phyloP scores from a whole-genome alignment of 192 early-diverging fungal species.

The Backusella mclennaniae region DNA sequence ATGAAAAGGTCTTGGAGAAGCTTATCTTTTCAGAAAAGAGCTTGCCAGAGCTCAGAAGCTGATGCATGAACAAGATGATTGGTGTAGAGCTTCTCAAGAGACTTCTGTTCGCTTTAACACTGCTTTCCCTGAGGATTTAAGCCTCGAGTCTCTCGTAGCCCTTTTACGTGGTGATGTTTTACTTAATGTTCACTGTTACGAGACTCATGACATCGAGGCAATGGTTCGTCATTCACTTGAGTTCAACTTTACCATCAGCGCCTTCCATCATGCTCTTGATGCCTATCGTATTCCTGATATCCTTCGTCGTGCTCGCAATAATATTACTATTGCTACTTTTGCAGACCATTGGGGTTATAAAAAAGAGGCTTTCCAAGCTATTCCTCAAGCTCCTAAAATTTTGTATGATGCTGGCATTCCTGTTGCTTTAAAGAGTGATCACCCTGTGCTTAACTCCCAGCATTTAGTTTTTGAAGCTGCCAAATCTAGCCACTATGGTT shows the following conservation, averaged over 20 bases:
- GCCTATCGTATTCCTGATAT: constrained; percentile 71
- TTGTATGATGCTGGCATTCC: constrained; percentile 66
- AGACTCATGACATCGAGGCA: constrained; percentile 70
- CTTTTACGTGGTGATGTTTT: constrained; percentile 67
- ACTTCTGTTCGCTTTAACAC: constrained; percentile 11
- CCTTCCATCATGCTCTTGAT: constrained; percentile 79
- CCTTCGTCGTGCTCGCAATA: constrained; percentile 53
- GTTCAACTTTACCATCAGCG: constrained; percentile 69
- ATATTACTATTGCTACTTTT: constrained; percentile 74
- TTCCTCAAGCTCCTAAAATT: constrained; percentile 57
- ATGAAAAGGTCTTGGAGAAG: constrained; percentile 52
- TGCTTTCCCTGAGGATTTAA: constrained; percentile 59
- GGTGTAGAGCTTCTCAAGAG: constrained; percentile 52
- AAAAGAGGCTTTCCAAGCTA: constrained; percentile 71
- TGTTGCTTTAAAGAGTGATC: constrained; percentile 77
- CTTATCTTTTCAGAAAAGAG: constrained; percentile 59
- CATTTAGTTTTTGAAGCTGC: constrained; percentile 76
- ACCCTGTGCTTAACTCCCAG: constrained; percentile 75
- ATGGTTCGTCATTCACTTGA: constrained; percentile 71
- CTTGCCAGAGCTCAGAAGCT: constrained; percentile 54
- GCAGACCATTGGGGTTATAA: constrained; percentile 71
- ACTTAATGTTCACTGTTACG: constrained; percentile 75
- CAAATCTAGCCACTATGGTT: constrained; percentile 70
- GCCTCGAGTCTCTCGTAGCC: constrained; percentile 66
- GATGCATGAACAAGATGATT: constrained; percentile 56